These are phyloP conservation scores for Trypanosoma congolense DNA, from an alignment of 208 protist species.

Conservation along the genomic window DNA sequence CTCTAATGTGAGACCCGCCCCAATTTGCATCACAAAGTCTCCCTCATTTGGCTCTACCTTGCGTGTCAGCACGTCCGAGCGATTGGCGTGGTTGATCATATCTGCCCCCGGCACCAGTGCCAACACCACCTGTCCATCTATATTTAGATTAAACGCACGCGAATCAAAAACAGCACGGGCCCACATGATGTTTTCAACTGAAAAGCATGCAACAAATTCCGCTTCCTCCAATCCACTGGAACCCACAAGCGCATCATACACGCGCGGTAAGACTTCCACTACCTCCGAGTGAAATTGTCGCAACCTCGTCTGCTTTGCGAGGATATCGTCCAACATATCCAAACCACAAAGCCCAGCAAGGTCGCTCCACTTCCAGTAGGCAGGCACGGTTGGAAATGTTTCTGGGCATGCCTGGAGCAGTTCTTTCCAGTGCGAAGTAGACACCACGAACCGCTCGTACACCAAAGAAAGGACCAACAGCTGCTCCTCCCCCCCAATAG, in stretches of 20 bases:
- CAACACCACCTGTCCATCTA: slow-evolving; percentile 63
- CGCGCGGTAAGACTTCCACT: slow-evolving; percentile 27
- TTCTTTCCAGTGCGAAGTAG: slow-evolving; percentile 55
- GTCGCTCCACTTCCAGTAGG: slow-evolving; percentile 58
- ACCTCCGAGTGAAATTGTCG: slow-evolving; percentile 42
- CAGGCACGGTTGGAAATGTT: slow-evolving; percentile 67
- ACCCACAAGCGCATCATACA: slow-evolving; percentile 27
- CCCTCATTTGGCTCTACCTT: slow-evolving; percentile 59
- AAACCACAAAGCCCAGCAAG: slow-evolving; percentile 70
- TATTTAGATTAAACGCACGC: slow-evolving; percentile 84
- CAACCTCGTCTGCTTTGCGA: slow-evolving; percentile 50
- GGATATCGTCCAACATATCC: slow-evolving; percentile 77
- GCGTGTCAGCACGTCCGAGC: slow-evolving; percentile 72
- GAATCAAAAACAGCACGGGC: slow-evolving; percentile 86
- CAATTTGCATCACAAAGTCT: slow-evolving; percentile 77
- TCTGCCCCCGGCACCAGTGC: slow-evolving; percentile 80
- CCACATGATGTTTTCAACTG: slow-evolving; percentile 57
- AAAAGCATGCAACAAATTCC: slow-evolving; percentile 31
- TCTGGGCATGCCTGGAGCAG: slow-evolving; percentile 54
- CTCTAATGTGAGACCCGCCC: slow-evolving; percentile 38
- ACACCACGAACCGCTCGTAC: slow-evolving; percentile 67
- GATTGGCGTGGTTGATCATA: slow-evolving; percentile 88
- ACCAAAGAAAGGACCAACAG: slow-evolving; percentile 73
- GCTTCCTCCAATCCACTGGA: slow-evolving; percentile 20
- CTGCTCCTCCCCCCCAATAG: slow-evolving; percentile 63